A percentile compares a stretch with the other conserved stretches of the same genome.
Conservation (phyloP, 768 basidiomycete species). For the Rhizopogon salebrosus region DNA sequence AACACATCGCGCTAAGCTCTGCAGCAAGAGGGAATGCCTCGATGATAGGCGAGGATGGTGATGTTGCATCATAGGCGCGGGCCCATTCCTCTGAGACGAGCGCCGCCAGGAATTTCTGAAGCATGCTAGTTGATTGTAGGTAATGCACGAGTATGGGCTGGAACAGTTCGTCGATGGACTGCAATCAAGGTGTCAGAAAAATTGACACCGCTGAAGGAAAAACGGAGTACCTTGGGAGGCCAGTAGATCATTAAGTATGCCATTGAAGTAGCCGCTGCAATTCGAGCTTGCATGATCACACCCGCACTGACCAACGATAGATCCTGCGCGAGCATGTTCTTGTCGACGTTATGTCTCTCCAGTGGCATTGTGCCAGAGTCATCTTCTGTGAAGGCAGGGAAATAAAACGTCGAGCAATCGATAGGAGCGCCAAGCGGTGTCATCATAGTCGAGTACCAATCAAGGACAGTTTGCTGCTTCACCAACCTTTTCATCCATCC, state of each 20-base stretch:
- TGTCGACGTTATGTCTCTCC: conserved; percentile 92
- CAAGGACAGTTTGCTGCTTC: conserved; percentile 56
- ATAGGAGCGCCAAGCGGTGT: conserved; percentile 82
- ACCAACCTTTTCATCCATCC: conserved; percentile 50
- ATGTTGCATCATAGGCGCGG: conserved; percentile 38
- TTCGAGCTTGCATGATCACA: conserved; percentile 69
- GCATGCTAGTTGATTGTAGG: conserved; percentile 81
- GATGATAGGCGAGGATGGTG: conserved; percentile 38
- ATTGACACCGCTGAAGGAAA: background rate
- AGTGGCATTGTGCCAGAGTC: conserved; percentile 34
- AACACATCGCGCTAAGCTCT: conserved; percentile 63
- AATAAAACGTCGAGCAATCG: conserved; percentile 65
- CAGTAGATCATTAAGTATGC: conserved; percentile 65
- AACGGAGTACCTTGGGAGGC: conserved; percentile 47
- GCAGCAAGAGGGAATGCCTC: conserved; percentile 55
- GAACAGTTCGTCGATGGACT: conserved; percentile 61
- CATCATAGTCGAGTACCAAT: conserved; percentile 88
- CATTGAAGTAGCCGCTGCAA: conserved; percentile 74
- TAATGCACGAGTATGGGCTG: conserved; percentile 74
- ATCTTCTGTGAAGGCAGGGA: conserved; percentile 45
- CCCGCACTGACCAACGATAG: conserved; percentile 76
- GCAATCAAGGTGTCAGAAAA: background rate
- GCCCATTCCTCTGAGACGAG: conserved; percentile 94
- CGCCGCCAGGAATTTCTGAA: conserved; percentile 84
- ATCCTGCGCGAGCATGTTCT: conserved; percentile 90